Base-by-base conservation (phyloP, 495 filamentous ascomycete genomes). In the Penicillium herquei region DNA sequence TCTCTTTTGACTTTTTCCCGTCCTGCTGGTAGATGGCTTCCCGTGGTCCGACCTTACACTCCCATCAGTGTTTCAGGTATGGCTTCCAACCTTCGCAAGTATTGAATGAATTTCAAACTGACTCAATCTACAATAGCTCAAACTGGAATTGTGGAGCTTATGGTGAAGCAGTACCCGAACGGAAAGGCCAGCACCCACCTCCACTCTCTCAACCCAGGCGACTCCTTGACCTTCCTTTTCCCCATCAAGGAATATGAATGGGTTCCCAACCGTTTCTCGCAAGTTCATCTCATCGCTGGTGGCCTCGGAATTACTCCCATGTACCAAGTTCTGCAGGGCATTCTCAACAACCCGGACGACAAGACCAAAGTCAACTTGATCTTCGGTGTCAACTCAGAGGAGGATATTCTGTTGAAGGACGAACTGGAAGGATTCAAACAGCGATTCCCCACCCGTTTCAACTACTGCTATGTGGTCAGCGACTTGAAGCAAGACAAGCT, bases 231-330 rank as follows among this genome's bases (percentile, higher is more conserved):
- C 26, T 80, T 87, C 51, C 62, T 73, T 7, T 71, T 74, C 0
- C 70, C 79, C 5, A 61, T 87, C 21, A 74, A 72, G 21, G 80
- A 74, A 10, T 79, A 78, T 55, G 56, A 67, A 17, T 88, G 83
- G 81, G 74, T 65, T 3, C 74, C 81, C 17, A 85, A 86, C 59
- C 66, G 80, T 55, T 74, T 78, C 54, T 50, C 72, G 0, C 80
- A 84, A 49, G 69, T 87, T 26, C 76, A 80, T 48, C 70, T 86
- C 11, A 78, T 87, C 34, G 83, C 84, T 16, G 84, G 84, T 31
- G 84, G 84, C 12, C 82, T 83, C 0, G 84, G 84, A 31, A 85
- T 87, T 54, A 86, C 83, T 3, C 84, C 84, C 31, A 81, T 84
- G 56, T 85, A 81, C 61, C 84, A 86, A 63, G 75, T 87, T 0